Evolutionary conservation across 805 yeast species (phyloP), one percentile per base, ranked within the genome.

Genomic region (Kazachstania taianensis): DNA sequence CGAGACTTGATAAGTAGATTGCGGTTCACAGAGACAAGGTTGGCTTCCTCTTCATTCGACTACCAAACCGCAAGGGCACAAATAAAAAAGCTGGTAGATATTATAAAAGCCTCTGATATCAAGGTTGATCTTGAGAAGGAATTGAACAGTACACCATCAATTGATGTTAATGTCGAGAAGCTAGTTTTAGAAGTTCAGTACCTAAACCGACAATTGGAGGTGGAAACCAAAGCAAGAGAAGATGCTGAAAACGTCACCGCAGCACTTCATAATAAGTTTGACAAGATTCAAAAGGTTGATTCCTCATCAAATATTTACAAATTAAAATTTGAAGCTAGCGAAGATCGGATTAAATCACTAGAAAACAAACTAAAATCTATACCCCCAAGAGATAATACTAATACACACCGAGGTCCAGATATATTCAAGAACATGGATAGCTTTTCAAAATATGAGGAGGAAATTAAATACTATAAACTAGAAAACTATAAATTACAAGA

Each of bases 1-100:
- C 53, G 63, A 47, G 53, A 69, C 57, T 52, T 78, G 30, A 59
- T 65, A 17, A 75, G 79, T 30, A 84, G 79, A 40, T 49, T 78
- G 35, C 66, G 69, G 22, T 59, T 79, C 45, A 55, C 81, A 10
- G 80, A 78, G 44, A 70, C 78, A 2, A 67, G 82, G 45, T 52
- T 76, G n/a, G 78, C 80, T 2, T 66, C 78, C n/a, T 78, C 75
- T 33, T 66, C 77, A 5, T 72, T 72, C 42, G 80, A 75, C 37
- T 72, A 68, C 40, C 75, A 71, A 48, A 71, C 60, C 34, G 49
- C 66, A 41, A 64, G 58, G 30, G 66, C 69, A 9, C 67, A 66
- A 30, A 36, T 73, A 4, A 59, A 61, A 22, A 66, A 61, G 28
- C 35, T 68, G 20, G 57, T 53, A 32, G 43, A 55, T 39, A 40